Evolutionary conservation across 805 yeast species (phyloP).

Genomic region (Yarrowia yakushimensis): DNA sequence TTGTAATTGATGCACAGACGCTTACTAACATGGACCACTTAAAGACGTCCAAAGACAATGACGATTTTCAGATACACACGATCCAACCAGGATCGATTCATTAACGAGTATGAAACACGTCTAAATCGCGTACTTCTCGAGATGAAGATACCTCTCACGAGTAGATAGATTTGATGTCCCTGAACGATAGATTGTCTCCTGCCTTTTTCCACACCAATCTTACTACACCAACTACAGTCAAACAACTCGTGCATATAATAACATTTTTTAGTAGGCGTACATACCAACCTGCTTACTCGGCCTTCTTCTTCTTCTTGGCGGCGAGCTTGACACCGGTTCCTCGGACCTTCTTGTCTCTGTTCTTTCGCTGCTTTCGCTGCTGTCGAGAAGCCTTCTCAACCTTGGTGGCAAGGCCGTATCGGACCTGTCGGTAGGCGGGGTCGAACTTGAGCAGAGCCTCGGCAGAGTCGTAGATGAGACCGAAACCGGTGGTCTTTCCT

Average conservation of each 20-base stretch:
- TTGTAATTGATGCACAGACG: no score
- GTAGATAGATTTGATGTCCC: no score
- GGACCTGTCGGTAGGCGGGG: slow-evolving; percentile 98
- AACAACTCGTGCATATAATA: slow-evolving; percentile 19
- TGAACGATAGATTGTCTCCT: no score
- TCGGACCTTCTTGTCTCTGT: slow-evolving; percentile 97
- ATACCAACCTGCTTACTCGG: slow-evolving; percentile 15
- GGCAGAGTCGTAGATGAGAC: slow-evolving; percentile 95
- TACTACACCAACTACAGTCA: no score
- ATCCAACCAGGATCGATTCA: no score
- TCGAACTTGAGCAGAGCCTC: slow-evolving; percentile 98
- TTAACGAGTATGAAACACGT: no score
- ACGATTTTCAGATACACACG: no score
- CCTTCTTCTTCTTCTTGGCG: slow-evolving; percentile 30
- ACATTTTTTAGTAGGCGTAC: slow-evolving; percentile 1
- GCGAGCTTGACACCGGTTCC: slow-evolving; percentile 97
- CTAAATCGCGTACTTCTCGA: no score
- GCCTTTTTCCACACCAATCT: no score
- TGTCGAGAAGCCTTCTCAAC: slow-evolving; percentile 98
- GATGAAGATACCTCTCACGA: no score
- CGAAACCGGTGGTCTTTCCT: slow-evolving; percentile 99
- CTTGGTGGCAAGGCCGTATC: slow-evolving; percentile 96
- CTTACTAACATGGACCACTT: no score
- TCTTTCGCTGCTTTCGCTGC: slow-evolving; percentile 99
- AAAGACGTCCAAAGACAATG: no score